Evolutionary conservation across 2,329 filamentous ascomycete species (phyloP), one percentile per base, ranked within the genome.

Genomic region (Aspergillus fischeri): DNA sequence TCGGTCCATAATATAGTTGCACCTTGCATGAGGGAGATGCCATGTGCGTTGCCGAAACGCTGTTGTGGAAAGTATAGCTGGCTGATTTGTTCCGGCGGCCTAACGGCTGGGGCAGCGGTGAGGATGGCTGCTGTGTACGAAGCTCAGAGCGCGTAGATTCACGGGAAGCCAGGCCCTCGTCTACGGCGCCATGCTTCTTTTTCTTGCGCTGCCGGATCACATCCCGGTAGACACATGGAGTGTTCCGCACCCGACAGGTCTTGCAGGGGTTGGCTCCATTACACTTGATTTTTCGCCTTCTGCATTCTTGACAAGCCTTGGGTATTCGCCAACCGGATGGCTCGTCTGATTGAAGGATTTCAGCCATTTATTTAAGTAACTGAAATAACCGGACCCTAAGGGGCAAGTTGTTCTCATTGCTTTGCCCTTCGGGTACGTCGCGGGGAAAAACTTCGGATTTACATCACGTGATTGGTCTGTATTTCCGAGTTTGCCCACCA

Each of bases 1-100:
- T 78, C 0, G 78, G 75, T 0, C 77, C 77, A 65, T 80, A 80
- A 61, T 79, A 80, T 0, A 80, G 67, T 58, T 80, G 76, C 17
- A 79, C 70, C 38, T 72, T 66, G 56, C 75, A 77, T 21, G 75
- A 78, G 1, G 77, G 73, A 1, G 77, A 78, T 27, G 76, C 70
- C 63, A 75, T 73, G 60, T 80, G 77, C 8, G 76, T 79, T 21
- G 78, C 77, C 3, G 77, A 76, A n/a, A 80, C 77, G 55, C 77
- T 79, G 56, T 72, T 75, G 53, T 76, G 74, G 51, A 73, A 68
- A 45, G 66, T 60, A 47, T 64, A 61, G 57, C 65, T 68, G n/a
- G 63, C 56, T 1, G 63, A 62, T 11, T 63, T 57, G 51, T 62
- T 61, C 5, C 56, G 59, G 17, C 59, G 63, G n/a, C 58, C 58